Evolutionary conservation across 495 filamentous ascomycete genomes (phyloP).

Genomic region (Lasiosphaeria hispida): DNA sequence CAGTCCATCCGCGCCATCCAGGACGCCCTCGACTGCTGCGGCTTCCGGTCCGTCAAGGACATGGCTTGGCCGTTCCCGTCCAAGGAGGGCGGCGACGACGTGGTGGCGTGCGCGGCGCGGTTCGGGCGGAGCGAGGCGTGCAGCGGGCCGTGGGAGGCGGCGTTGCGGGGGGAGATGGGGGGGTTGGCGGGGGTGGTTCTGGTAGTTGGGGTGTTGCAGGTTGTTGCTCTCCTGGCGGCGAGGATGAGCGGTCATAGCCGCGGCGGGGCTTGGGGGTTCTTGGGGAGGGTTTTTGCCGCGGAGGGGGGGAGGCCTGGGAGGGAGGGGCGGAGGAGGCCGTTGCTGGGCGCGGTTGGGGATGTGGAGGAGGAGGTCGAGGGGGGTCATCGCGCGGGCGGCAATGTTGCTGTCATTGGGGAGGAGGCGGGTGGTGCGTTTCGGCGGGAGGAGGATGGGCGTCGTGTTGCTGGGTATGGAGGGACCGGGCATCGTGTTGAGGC

Average conservation of each 20-base stretch:
- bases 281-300: neutral
- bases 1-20: constrained; percentile 59
- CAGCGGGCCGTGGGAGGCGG: constrained; percentile 11
- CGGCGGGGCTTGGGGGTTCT: neutral
- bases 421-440: no score
- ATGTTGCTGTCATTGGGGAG: no score
- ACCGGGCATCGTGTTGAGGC: no score
- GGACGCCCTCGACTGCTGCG: constrained; percentile 64
- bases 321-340: neutral
- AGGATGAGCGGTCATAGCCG: neutral
- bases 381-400: no score
- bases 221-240: constrained; percentile 1
- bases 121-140: constrained; percentile 15
- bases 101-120: constrained; percentile 3
- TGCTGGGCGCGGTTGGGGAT: constrained; percentile 5
- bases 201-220: constrained; percentile 16
- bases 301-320: neutral
- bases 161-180: constrained; percentile 3
- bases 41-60: constrained; percentile 54
- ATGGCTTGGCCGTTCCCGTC: constrained; percentile 55
- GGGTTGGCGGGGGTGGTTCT: constrained; percentile 16
- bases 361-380: neutral
- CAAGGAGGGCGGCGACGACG: neutral
- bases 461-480: no score
- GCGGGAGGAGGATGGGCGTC: no score